These are phyloP conservation scores for Dactylis glomerata DNA, from an alignment of 176 grass and related monocot species.

Conservation along the genomic window DNA sequence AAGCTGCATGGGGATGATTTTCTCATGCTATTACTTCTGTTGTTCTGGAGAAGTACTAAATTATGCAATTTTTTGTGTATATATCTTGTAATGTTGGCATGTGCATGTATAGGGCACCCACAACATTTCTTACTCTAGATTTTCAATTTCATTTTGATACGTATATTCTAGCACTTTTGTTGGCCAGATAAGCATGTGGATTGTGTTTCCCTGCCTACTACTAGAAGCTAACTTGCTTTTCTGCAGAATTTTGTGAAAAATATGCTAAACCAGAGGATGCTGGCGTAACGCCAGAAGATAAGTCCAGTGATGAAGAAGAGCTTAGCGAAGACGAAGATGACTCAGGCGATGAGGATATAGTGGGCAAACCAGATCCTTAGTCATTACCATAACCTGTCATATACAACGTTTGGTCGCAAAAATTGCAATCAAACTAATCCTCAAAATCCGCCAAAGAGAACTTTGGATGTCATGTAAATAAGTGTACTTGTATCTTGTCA, in stretches of 20 bases:
- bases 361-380: constrained; percentile 79
- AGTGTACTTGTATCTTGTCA: constrained; percentile 48
- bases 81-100: neutral
- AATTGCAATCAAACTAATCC: constrained; percentile 35
- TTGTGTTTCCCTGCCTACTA: neutral
- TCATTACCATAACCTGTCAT: constrained; percentile 1
- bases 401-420: constrained; percentile 50
- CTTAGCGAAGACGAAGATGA: constrained; percentile 75
- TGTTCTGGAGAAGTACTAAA: neutral
- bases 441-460: constrained; percentile 3
- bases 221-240: neutral
- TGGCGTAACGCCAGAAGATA: constrained; percentile 61
- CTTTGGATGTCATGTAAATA: constrained; percentile 53
- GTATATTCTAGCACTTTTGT: neutral
- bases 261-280: constrained; percentile 74
- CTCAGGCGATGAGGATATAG: constrained; percentile 60
- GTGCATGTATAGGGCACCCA: neutral
- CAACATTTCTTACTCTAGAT: constrained; percentile 11
- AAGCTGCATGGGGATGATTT: neutral
- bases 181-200: neutral
- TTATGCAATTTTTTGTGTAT: neutral
- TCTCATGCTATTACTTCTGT: neutral
- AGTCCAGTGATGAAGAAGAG: constrained; percentile 83
- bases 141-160: neutral
- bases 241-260: constrained; percentile 74